A percentile compares a stretch with the other conserved stretches of the same genome.
Evolutionary conservation across 148 eudicot genomes (phyloP).

Genomic region (Cornus controversa): DNA sequence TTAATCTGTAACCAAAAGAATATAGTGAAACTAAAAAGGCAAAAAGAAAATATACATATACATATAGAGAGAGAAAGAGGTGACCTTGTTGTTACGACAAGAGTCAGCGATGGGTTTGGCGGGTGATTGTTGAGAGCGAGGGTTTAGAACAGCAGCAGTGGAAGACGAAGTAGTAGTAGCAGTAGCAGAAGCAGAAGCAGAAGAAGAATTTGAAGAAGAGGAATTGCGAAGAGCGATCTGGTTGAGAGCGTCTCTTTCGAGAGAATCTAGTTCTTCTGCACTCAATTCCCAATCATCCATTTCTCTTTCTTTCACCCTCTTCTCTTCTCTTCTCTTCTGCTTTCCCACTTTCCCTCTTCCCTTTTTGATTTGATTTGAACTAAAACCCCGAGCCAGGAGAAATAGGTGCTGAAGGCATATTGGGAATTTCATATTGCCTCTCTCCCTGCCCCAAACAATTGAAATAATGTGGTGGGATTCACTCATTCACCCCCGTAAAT

Average conservation of each 20-base stretch:
- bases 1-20: neutral
- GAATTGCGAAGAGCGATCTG: conserved; percentile 67
- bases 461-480: too few species aligned
- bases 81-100: conserved; percentile 14
- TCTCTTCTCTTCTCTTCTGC: neutral
- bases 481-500: too few species aligned
- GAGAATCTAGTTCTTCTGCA: conserved; percentile 61
- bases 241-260: conserved; percentile 70
- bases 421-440: too few species aligned
- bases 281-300: conserved; percentile 72
- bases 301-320: conserved; percentile 20
- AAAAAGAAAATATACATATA: neutral
- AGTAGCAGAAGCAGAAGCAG: too few species aligned
- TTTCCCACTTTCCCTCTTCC: neutral
- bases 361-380: too few species aligned
- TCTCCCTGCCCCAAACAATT: too few species aligned
- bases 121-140: conserved; percentile 4
- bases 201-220: too few species aligned
- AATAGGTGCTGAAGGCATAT: too few species aligned
- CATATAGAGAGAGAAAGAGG: too few species aligned
- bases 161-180: conserved; percentile 16
- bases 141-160: neutral
- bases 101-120: conserved; percentile 14
- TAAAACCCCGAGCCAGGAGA: too few species aligned
- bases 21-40: neutral